Conservation (phyloP, 805 yeast genomes). For the Candida namnaoensis region DNA sequence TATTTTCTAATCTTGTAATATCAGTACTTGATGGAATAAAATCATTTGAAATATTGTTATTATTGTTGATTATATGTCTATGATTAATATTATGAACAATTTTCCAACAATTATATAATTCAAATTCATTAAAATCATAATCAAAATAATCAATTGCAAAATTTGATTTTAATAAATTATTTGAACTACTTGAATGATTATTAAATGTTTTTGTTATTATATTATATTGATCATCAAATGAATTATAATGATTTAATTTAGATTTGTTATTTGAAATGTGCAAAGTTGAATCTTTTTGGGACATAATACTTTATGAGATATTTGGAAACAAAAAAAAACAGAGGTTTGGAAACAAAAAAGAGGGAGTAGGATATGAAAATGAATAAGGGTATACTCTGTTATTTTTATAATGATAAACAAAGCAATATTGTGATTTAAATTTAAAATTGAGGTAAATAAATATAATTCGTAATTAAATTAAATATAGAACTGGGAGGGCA, state of each 20-base stretch:
- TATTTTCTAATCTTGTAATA: constrained; percentile 56
- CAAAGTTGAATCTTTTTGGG: too few relatives aligned
- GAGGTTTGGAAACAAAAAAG: too few relatives aligned
- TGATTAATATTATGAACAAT: constrained; percentile 21
- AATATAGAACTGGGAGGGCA: too few relatives aligned
- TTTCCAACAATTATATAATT: constrained; percentile 33
- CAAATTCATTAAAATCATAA: constrained; percentile 23
- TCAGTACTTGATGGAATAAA: constrained; percentile 24
- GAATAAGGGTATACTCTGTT: too few relatives aligned
- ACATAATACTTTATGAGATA: too few relatives aligned
- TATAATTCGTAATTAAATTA: too few relatives aligned
- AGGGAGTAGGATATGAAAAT: too few relatives aligned
- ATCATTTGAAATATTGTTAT: constrained; percentile 9
- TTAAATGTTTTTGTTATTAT: constrained; percentile 5
- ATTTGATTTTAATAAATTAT: constrained; percentile 3
- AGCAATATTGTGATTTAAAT: too few relatives aligned
- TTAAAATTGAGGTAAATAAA: too few relatives aligned
- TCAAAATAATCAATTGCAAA: constrained; percentile 31
- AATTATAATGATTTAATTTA: not conserved
- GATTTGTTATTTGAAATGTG: too few relatives aligned
- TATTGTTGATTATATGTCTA: constrained; percentile 7
- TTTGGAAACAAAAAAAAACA: too few relatives aligned
- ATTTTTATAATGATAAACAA: too few relatives aligned
- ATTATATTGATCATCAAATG: constrained; percentile 18
- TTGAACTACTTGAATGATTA: not conserved